Evolutionary conservation across 345 rosid genomes (phyloP), one percentile per base, ranked within the genome.

Genomic region (Sonneratia caseolaris): DNA sequence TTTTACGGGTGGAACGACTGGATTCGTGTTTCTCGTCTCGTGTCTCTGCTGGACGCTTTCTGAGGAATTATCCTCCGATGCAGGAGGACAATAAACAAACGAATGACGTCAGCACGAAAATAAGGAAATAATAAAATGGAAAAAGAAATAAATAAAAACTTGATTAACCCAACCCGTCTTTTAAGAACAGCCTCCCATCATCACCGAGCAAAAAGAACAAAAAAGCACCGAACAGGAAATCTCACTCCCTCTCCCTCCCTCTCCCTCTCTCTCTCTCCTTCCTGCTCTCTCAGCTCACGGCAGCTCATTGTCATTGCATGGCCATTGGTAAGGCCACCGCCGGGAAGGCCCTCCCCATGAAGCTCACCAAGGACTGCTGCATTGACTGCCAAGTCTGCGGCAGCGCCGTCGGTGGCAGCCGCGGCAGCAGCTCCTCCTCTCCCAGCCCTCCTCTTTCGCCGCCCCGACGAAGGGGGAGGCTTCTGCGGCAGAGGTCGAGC

Each of bases 381-480:
- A 62, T 71, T 57, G 73, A 65, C 70, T 78, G 71, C 75, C 70
- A 70, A 2, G 56, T 10, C 37, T 21, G 56, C 55, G 35, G 70
- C 70, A 18, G 56, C 36, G 53, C 13, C 71, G 72, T 81, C 66
- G 81, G 82, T 43, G 48, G 69, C 69, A 15, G 49, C 4, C 22
- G 48, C 66, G 72, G 82, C 62, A 79, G 81, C 68, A 82, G 86
- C 65, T 80, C 81, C 76, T 85, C 83, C 84, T 90, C 96, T 19
- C 90, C 94, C 8, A 87, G 92, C 68, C 90, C 94, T 4, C 94
- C 94, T 51, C 83, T 84, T 0, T 86, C 94, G 0, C 94, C 97
- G 37, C 86, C 73, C 55, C 89, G 86, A 59, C 89, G 82, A 47
- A 80, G 85, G 84, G 89, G 92, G 68, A 86, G 84, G 21, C 64